A percentile compares a stretch with the other conserved stretches of the same genome.
These are phyloP conservation scores for Penicillium sp. DNA, from an alignment of 2,329 filamentous ascomycete genomes.

Conservation along the genomic window DNA sequence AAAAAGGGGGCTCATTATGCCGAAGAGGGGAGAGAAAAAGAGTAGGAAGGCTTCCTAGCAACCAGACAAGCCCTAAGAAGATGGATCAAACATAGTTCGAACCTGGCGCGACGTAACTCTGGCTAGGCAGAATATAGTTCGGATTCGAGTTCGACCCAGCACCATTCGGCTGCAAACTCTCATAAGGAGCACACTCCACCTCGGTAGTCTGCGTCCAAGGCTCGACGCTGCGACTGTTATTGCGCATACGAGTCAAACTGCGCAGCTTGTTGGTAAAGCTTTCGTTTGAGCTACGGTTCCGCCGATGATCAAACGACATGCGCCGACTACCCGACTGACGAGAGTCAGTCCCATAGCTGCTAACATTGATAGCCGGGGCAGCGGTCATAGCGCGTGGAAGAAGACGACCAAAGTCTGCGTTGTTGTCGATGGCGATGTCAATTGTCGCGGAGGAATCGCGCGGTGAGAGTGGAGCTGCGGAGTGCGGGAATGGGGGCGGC, in stretches of 20 bases:
- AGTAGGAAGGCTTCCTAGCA: too few relatives aligned
- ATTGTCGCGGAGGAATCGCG: constrained; percentile 42
- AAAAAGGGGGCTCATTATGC: constrained; percentile 1
- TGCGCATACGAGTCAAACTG: constrained; percentile 59
- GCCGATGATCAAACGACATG: constrained; percentile 50
- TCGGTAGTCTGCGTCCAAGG: constrained; percentile 24
- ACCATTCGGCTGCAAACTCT: constrained; percentile 26
- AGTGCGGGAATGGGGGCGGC: constrained; percentile 47
- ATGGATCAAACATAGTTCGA: constrained; percentile 2
- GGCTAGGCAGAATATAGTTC: constrained; percentile 16
- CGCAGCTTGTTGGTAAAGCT: constrained; percentile 55
- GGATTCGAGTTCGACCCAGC: constrained; percentile 6
- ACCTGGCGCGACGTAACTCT: constrained; percentile 13
- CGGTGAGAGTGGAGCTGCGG: constrained; percentile 27
- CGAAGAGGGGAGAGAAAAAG: neutral
- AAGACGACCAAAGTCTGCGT: constrained; percentile 36
- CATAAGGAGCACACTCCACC: constrained; percentile 25
- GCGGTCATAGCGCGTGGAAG: constrained; percentile 41
- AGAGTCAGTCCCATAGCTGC: constrained; percentile 16
- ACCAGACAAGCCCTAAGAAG: neutral
- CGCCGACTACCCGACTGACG: constrained; percentile 36
- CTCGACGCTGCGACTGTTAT: constrained; percentile 51
- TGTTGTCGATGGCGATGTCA: constrained; percentile 45
- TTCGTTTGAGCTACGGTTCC: constrained; percentile 58
- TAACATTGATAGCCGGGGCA: constrained; percentile 27